Base-by-base conservation (phyloP, 768 basidiomycete species). In the Pulveroboletus sp. region DNA sequence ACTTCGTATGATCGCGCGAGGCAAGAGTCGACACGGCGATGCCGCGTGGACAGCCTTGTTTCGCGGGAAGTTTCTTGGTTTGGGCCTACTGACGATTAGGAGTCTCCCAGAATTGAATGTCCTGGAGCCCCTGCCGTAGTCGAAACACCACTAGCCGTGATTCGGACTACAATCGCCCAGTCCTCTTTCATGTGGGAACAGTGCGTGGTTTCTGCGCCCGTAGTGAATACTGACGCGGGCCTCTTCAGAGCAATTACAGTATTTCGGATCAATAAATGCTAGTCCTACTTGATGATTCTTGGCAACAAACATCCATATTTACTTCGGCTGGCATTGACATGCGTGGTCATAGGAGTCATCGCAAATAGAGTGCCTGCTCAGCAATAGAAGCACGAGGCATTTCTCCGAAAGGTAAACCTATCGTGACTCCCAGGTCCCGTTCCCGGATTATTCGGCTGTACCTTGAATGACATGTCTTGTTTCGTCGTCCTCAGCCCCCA, bases 371-470 rank as follows among this genome's bases (percentile, higher is more conserved):
- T 45, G 30, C 49, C 29, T 37, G 42, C 32, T 42, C 38, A 36
- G 36, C 44, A 41, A 45, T 34, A 48, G 29, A 55, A 52, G 53
- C 60, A 63, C 26, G 58, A 57, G 61, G 61, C 47, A n/a, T 26
- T 26, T 27, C 10, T 14, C 16, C 30, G 26, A 56, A 48, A 26
- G 40, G 24, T 43, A 31, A 45, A 30, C 32, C 20, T 19, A 42
- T 44, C 31, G 17, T 14, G 30, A 13, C 38, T 35, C 53, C 19
- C 34, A 29, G 27, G 22, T 7, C 31, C 30, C 23, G 24, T 22
- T 10, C 23, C 22, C 20, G 5, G 8, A 30, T 22, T 45, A 27
- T 51, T 35, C 27, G 39, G n/a, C n/a, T n/a, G n/a, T n/a, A n/a
- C 42, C 43, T 44, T 31, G 12, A 40, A 45, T 24, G 17, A 27